Percentiles rank a stretch among this genome's conserved stretches.
Conservation (phyloP, 768 basidiomycete species). For the Hygrocybe coccinea region DNA sequence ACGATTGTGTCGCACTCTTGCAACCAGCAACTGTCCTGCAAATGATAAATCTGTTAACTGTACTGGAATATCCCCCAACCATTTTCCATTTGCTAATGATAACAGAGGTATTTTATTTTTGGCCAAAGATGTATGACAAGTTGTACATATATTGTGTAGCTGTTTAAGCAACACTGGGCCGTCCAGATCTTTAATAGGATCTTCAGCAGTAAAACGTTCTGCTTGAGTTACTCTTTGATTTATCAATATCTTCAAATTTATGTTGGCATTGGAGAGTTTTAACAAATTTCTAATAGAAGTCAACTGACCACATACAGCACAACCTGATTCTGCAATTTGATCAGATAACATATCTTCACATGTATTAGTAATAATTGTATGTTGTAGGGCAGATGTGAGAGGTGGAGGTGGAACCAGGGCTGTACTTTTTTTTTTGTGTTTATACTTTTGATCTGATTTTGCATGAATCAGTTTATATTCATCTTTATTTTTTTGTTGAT, state of each 20-base stretch:
- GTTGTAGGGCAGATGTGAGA: not conserved
- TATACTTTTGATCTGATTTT: no score
- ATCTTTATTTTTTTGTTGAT: no score
- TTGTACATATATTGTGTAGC: conserved; percentile 2
- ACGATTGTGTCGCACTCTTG: conserved; percentile 23
- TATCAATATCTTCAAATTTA: not conserved
- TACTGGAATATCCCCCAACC: conserved; percentile 33
- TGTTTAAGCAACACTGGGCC: not conserved
- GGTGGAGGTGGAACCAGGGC: not conserved
- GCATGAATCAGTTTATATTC: no score
- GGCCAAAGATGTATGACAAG: conserved; percentile 26
- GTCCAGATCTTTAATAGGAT: not conserved
- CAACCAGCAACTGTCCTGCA: conserved; percentile 27
- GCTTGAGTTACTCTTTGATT: not conserved
- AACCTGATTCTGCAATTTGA: not conserved
- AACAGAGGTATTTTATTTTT: conserved; percentile 19
- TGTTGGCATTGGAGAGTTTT: not conserved
- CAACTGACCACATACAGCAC: conserved; percentile 1
- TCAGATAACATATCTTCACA: not conserved
- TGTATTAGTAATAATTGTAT: not conserved
- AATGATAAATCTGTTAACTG: conserved; percentile 25
- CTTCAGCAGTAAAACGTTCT: not conserved
- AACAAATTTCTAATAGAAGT: not conserved
- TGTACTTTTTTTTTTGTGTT: not conserved
- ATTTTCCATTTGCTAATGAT: conserved; percentile 10